Base-by-base conservation (phyloP, 2,329 filamentous ascomycete genomes). In the Talaromyces sp. region DNA sequence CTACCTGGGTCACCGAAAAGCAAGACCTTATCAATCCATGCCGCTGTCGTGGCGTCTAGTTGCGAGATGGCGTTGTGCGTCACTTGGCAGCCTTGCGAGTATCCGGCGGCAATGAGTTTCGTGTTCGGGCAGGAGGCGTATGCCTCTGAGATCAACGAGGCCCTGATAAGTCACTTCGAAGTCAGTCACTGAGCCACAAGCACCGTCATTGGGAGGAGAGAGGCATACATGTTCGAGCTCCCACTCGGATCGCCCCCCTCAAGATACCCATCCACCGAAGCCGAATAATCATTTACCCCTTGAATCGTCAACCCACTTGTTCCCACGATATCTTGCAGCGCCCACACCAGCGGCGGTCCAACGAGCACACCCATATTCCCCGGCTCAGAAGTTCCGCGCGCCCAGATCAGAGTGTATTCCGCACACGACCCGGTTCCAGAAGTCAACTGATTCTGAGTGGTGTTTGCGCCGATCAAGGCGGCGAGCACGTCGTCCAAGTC, bases 81-180 rank as follows among this genome's bases (percentile, higher is more conserved):
- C 28, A 68, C 60, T 21, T 67, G 66, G 40, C 64, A 66, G 12
- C 67, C 67, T n/a, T 68, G 67, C 0, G 67, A 68, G 50, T 68
- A 68, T 21, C 67, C 67, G 1, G 63, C 57, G 0, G 63, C 67
- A 52, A 68, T 67, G 7, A 68, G 37, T 40, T 68, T 67, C 23
- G 67, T 68, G n/a, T 65, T 48, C 23, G 67, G 63, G 62, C 67
- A 68, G 40, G 64, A 40, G 5, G 66, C 61, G 37, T 62, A 39
- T 35, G 62, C 67, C 9, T 60, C 16, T 16, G 55, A 46, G 40
- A 68, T 67, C 21, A 67, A 63, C 2, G 56, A 60, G 14, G 67
- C 67, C 66, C 66, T 67, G 46, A 16, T 39, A n/a, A 35, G 33
- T 35, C 33, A 2, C 9, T 8, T 35, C 6, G 11, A 11, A 7